Conservation (phyloP, 1,284 basidiomycete species). For the Marasmius sp. region DNA sequence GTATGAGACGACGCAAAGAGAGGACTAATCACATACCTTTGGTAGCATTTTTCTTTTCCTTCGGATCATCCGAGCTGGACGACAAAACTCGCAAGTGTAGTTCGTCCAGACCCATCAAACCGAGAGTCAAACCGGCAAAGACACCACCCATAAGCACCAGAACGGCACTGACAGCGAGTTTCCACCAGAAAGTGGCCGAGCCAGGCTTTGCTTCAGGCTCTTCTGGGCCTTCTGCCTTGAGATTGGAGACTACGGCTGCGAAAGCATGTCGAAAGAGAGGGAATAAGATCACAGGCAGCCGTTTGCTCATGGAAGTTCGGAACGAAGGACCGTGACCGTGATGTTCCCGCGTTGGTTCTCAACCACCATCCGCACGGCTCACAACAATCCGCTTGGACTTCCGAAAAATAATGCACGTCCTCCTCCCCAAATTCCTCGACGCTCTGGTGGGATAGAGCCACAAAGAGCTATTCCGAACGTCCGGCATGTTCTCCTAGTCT, state of each 20-base stretch:
- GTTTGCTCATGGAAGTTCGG: not conserved
- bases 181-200: constrained; percentile 62
- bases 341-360: not conserved
- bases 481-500: constrained; percentile 79
- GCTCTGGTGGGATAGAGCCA: constrained; percentile 44
- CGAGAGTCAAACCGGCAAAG: constrained; percentile 88
- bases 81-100: constrained; percentile 87
- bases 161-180: constrained; percentile 60
- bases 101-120: constrained; percentile 93
- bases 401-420: constrained; percentile 37
- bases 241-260: not conserved
- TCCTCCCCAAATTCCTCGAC: constrained; percentile 63
- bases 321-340: not conserved
- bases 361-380: not conserved
- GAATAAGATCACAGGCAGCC: not conserved
- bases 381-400: constrained; percentile 35
- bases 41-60: constrained; percentile 68
- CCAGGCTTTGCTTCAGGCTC: constrained; percentile 3
- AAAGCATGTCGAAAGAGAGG: not conserved
- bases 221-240: not conserved
- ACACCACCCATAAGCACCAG: constrained; percentile 82
- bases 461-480: constrained; percentile 69
- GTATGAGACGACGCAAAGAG: not conserved
- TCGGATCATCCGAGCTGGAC: constrained; percentile 72
- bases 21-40: constrained; percentile 48